A percentile compares a stretch with the other conserved stretches of the same genome.
phyloP scores from a whole-genome alignment of 805 yeast genomes.

The Kuraishia ogatae region DNA sequence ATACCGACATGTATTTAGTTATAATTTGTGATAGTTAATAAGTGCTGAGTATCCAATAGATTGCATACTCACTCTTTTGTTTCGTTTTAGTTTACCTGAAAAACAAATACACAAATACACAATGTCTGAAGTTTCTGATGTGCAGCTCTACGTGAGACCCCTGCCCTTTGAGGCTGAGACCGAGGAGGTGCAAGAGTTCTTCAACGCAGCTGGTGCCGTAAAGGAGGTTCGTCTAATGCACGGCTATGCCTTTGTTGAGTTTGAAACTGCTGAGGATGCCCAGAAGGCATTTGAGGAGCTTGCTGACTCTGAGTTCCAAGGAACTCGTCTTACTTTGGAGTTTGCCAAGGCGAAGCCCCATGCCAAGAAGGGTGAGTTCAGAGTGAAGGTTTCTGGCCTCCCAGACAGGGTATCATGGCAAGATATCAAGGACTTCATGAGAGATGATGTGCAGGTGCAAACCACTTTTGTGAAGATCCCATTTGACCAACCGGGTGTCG shows the following conservation, averaged over 20 bases:
- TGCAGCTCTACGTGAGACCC: slow-evolving; percentile 29
- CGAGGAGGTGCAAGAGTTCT: slow-evolving; percentile 52
- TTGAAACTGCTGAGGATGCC: slow-evolving; percentile 52
- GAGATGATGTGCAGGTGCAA: slow-evolving; percentile 58
- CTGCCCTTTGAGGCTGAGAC: slow-evolving; percentile 25
- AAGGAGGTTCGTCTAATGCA: slow-evolving; percentile 62
- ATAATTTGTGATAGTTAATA: too few relatives aligned
- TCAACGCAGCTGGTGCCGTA: slow-evolving; percentile 57
- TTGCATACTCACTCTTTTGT: too few relatives aligned
- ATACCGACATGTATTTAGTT: too few relatives aligned
- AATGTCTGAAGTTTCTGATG: slow-evolving; percentile 22
- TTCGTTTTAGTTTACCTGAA: not conserved
- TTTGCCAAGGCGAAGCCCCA: slow-evolving; percentile 44
- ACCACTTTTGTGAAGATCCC: slow-evolving; percentile 55
- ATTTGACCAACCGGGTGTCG: slow-evolving; percentile 32
- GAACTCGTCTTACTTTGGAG: slow-evolving; percentile 42
- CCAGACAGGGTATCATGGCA: slow-evolving; percentile 82
- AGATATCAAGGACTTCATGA: slow-evolving; percentile 82
- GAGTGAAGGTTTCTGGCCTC: slow-evolving; percentile 60
- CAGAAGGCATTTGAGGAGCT: slow-evolving; percentile 39
- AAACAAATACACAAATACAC: not conserved
- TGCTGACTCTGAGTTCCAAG: slow-evolving; percentile 36
- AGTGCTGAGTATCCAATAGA: too few relatives aligned
- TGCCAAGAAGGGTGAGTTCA: slow-evolving; percentile 63
- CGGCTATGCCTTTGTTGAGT: slow-evolving; percentile 88